phyloP scores from a whole-genome alignment of 1,284 basidiomycete genomes.

The Meripilus lineatus region DNA sequence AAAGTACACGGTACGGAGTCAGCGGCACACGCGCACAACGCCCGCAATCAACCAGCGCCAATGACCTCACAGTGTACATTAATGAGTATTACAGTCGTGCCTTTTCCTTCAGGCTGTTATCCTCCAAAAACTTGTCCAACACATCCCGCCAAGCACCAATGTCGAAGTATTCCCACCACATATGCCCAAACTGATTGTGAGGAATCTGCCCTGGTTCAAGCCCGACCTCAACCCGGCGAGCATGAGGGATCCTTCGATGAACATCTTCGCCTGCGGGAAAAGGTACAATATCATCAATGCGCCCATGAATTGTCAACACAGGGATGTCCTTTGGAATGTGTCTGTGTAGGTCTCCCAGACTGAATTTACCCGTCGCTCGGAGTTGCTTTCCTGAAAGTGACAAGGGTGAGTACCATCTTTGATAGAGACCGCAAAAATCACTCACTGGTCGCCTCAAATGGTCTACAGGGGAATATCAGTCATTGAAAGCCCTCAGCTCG shows the following conservation, averaged over 20 bases:
- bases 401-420: not conserved
- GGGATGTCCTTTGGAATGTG: not conserved
- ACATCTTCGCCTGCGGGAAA: not conserved
- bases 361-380: not conserved
- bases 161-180: conserved; percentile 5
- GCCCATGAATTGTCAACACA: conserved; percentile 1
- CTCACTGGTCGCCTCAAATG: not conserved
- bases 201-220: conserved; percentile 1
- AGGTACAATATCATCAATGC: not conserved
- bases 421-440: no score
- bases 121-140: not conserved
- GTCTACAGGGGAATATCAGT: not conserved
- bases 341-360: not conserved
- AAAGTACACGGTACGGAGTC: no score
- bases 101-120: no score
- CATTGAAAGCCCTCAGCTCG: not conserved
- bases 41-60: no score
- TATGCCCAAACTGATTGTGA: not conserved
- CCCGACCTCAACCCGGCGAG: not conserved
- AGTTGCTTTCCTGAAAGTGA: not conserved
- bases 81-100: no score
- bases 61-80: no score
- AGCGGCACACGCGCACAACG: no score
- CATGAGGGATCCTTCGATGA: not conserved
- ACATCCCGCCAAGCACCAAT: not conserved